Base-by-base conservation (phyloP, 768 basidiomycete species). In the Boletus pseudopeckii region DNA sequence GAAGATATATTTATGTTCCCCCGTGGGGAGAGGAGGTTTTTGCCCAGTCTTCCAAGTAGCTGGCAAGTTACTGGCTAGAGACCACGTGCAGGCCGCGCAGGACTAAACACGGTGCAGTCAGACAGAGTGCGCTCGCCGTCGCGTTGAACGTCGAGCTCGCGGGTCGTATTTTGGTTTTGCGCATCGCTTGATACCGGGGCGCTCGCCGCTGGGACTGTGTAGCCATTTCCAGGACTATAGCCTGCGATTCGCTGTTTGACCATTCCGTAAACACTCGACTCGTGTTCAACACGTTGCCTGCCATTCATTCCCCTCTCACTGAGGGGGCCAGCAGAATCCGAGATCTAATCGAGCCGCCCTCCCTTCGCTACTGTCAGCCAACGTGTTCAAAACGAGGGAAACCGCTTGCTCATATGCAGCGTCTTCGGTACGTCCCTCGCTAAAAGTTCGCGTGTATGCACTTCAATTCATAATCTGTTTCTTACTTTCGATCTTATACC, bases 241-340 rank as follows among this genome's bases (percentile, higher is more conserved):
- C 41, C 41, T 34, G 48, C 34, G 48, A 43, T 41, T 51, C 26
- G 9, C 20, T 37, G 26, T 48, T 43, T 42, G 59, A 38, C 46
- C 37, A 53, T 69, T 65, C 54, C 69, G 70, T 70, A 70, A 72
- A 64, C 65, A 60, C 53, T 41, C 70, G 68, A 81, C 84, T 84
- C 86, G 86, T 87, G 86, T 84, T 76, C 64, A 75, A 77, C 86
- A 88, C 86, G 86, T 87, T 88, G 78, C 74, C 75, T 72, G 68
- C 74, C 68, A 71, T 78, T 61, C 32, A 3, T 17, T 34, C 69
- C 72, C 55, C 67, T 59, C 50, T 4, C 54, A 54, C 45, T n/a
- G 24, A 54, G 40, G n/a, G n/a, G 24, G 24, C 45, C 42, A 45
- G 42, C 48, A 38, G 36, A 55, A 48, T 43, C 50, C 59, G 54